phyloP scores from a whole-genome alignment of 1,139 yeast species.

The Taiozyma sp. region DNA sequence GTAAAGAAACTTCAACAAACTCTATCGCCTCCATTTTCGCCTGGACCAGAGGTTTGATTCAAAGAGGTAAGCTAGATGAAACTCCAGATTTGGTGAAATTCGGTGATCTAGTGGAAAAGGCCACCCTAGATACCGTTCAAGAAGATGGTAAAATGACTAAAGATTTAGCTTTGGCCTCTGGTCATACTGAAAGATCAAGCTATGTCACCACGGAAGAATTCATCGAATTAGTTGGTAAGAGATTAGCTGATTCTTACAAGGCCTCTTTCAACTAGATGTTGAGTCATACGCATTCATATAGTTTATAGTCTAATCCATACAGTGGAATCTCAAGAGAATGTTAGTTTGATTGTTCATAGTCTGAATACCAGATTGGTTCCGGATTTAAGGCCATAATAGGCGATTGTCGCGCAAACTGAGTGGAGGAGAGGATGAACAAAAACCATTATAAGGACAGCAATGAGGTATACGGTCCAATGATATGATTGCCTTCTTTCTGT shows the following conservation, averaged over 20 bases:
- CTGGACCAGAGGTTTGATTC: constrained; percentile 81
- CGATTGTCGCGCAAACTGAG: too few relatives aligned
- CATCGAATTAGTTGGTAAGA: constrained; percentile 62
- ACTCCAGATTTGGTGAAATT: constrained; percentile 70
- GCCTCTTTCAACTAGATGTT: constrained; percentile 1
- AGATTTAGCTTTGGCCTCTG: constrained; percentile 73
- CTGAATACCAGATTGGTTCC: too few relatives aligned
- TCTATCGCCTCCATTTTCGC: constrained; percentile 84
- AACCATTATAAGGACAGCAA: too few relatives aligned
- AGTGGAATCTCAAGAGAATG: not conserved
- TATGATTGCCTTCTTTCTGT: too few relatives aligned
- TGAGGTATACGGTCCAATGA: too few relatives aligned
- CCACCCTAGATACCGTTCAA: constrained; percentile 69
- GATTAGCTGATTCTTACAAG: constrained; percentile 22
- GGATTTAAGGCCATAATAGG: too few relatives aligned
- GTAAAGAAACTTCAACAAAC: constrained; percentile 80
- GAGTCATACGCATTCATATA: not conserved
- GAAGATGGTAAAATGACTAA: constrained; percentile 77
- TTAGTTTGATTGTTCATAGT: too few relatives aligned
- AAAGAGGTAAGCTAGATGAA: constrained; percentile 71
- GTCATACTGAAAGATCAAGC: constrained; percentile 57
- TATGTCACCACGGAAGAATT: constrained; percentile 78
- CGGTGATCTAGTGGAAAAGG: constrained; percentile 61
- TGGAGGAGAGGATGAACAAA: too few relatives aligned
- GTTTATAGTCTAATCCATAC: not conserved